Evolutionary conservation across 352 stramenopile genomes (phyloP).

Genomic region (Phytophthora sansomeana): DNA sequence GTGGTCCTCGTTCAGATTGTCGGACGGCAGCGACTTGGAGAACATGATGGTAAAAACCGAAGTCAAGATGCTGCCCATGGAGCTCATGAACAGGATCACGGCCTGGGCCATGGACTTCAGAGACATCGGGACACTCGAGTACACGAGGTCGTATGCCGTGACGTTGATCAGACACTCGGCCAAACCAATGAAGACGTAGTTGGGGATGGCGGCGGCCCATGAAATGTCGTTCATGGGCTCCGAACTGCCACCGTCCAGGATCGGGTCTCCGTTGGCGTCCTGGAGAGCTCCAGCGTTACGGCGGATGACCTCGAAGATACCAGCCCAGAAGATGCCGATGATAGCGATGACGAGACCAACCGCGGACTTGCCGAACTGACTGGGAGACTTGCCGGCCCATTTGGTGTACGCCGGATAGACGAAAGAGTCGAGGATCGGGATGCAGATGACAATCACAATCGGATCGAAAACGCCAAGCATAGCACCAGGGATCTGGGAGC

Average conservation of each 20-base stretch:
- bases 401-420: constrained; percentile 53
- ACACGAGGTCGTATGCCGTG: constrained; percentile 67
- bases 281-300: constrained; percentile 52
- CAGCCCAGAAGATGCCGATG: constrained; percentile 49
- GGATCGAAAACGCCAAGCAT: constrained; percentile 63
- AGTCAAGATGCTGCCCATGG: constrained; percentile 55
- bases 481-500: constrained; percentile 60
- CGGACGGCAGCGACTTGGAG: constrained; percentile 53
- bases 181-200: constrained; percentile 68
- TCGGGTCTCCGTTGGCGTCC: constrained; percentile 40
- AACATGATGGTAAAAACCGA: constrained; percentile 65
- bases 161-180: constrained; percentile 74
- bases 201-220: constrained; percentile 56
- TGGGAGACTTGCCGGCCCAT: constrained; percentile 33
- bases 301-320: constrained; percentile 61
- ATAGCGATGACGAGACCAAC: constrained; percentile 39
- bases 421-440: constrained; percentile 47
- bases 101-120: constrained; percentile 60
- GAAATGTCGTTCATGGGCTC: constrained; percentile 70
- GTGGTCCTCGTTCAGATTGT: constrained; percentile 59
- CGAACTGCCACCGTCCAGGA: constrained; percentile 48
- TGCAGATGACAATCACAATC: constrained; percentile 48
- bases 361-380: constrained; percentile 45
- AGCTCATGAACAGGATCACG: constrained; percentile 53
- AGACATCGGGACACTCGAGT: constrained; percentile 59